Base-by-base conservation (phyloP, 495 filamentous ascomycete genomes). In the Penicillium soppii region DNA sequence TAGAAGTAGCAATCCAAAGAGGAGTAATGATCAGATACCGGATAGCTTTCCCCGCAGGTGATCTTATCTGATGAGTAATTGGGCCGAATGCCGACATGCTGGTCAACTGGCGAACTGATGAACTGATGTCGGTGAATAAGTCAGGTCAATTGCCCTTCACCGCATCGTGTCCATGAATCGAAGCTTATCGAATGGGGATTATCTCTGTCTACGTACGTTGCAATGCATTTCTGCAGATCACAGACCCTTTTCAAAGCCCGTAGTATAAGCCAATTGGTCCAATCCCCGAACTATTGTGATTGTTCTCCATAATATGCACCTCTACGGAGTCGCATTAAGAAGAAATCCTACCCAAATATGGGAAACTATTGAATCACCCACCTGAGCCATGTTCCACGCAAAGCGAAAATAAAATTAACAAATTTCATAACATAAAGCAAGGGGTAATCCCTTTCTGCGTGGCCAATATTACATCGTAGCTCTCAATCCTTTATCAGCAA, bases 41-140 rank as follows among this genome's bases (percentile, higher is more conserved):
- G 59, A 59, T 49, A 62, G 58, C 58, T 57, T 63, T 58, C 62
- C 62, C 62, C 62, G 62, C 62, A 41, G 52, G 50, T 51, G 58
- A 50, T 54, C 61, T 65, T 65, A 65, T 65, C 61, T 53, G 61
- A 53, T 62, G 59, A 65, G 53, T 65, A 59, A 65, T 42, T 23
- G 30, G 32, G 15, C 35, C 27, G 47, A 40, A 21, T 25, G 29
- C 21, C 20, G 38, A 25, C 22, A n/a, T n/a, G 19, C 22, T 36
- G 19, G 15, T 19, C 33, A 36, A n/a, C n/a, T n/a, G n/a, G n/a
- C 29, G 29, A 32, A 7, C 8, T 32, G 7, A 32, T 32, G 29
- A 32, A 12, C 29, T 32, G 8, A 10, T 12, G 8, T 12, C 29
- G 29, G 29, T 32, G 29, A 32, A 12, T 7, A 3, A 3, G 8